Evolutionary conservation across 805 yeast species (phyloP).

Genomic region (Starmerella floricola): DNA sequence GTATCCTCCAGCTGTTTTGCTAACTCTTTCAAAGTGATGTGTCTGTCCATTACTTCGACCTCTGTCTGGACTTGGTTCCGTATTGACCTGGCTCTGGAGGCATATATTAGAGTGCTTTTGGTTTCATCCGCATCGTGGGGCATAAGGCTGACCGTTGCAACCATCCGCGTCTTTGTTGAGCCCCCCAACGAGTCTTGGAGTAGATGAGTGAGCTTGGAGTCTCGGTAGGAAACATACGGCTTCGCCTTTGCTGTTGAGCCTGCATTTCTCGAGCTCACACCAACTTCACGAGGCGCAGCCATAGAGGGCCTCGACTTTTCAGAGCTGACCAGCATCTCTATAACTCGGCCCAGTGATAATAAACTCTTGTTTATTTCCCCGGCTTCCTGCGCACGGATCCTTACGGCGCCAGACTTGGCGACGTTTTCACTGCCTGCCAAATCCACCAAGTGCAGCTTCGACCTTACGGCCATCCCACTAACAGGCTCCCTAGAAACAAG

Average conservation of each 20-base stretch:
- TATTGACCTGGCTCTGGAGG: constrained; percentile 73
- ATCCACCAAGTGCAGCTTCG: constrained; percentile 76
- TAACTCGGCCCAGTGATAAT: constrained; percentile 78
- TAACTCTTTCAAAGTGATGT: constrained; percentile 39
- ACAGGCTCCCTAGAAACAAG: constrained; percentile 35
- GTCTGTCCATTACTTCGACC: constrained; percentile 46
- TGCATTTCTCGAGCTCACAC: neutral
- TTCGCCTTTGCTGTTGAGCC: constrained; percentile 11
- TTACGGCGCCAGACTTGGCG: constrained; percentile 71
- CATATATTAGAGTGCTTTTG: constrained; percentile 73
- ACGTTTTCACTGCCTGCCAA: constrained; percentile 93
- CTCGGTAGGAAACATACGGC: constrained; percentile 71
- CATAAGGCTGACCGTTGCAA: constrained; percentile 83
- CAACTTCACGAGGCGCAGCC: neutral
- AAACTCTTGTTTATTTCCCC: constrained; percentile 85
- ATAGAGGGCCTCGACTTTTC: constrained; percentile 1
- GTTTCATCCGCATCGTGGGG: constrained; percentile 68
- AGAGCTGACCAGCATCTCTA: constrained; percentile 25
- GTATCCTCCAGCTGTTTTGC: constrained; percentile 44
- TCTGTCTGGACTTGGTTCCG: constrained; percentile 60
- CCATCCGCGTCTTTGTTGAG: constrained; percentile 69
- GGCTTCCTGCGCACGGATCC: constrained; percentile 82
- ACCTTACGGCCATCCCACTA: constrained; percentile 39
- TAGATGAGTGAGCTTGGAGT: constrained; percentile 65
- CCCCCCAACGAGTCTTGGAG: constrained; percentile 83